Conservation (phyloP, 2,329 filamentous ascomycete genomes). For the Dothideomycetes sp. region DNA sequence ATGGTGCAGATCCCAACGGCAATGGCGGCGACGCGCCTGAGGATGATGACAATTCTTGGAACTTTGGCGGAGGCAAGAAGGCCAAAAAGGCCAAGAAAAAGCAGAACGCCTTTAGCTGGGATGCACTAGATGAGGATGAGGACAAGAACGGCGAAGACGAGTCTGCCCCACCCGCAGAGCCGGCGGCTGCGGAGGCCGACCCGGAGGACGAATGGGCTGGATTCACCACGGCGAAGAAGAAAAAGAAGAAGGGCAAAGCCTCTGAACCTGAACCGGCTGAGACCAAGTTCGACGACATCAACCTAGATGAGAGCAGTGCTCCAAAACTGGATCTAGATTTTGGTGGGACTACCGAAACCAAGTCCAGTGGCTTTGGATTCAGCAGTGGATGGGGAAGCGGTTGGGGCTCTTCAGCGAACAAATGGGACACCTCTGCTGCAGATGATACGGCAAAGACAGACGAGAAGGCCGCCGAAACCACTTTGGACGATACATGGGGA, state of each 20-base stretch:
- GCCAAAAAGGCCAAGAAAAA: conserved; percentile 24
- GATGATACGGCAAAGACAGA: conserved; percentile 13
- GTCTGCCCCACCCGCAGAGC: neutral
- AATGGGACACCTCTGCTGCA: conserved; percentile 12
- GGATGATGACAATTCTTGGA: conserved; percentile 23
- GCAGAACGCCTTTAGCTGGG: conserved; percentile 13
- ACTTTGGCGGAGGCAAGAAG: conserved; percentile 18
- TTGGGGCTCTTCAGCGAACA: conserved; percentile 17
- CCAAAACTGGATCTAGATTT: conserved; percentile 39
- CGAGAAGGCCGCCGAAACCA: conserved; percentile 14
- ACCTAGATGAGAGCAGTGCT: conserved; percentile 31
- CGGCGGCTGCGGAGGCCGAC: conserved; percentile 9
- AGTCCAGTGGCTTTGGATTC: conserved; percentile 21
- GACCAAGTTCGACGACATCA: conserved; percentile 34
- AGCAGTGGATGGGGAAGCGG: conserved; percentile 21
- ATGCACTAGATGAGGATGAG: conserved; percentile 9
- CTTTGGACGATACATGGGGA: conserved; percentile 16
- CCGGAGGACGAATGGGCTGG: conserved; percentile 16
- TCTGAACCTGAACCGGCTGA: conserved; percentile 13
- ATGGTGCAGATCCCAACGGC: conserved; percentile 17
- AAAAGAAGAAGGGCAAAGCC: conserved; percentile 23
- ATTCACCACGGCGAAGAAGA: conserved; percentile 18
- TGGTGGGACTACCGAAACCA: conserved; percentile 18
- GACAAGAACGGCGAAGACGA: conserved; percentile 5
- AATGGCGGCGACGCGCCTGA: conserved; percentile 18